phyloP scores from a whole-genome alignment of 345 rosid species.

The Euclidium syriacum region DNA sequence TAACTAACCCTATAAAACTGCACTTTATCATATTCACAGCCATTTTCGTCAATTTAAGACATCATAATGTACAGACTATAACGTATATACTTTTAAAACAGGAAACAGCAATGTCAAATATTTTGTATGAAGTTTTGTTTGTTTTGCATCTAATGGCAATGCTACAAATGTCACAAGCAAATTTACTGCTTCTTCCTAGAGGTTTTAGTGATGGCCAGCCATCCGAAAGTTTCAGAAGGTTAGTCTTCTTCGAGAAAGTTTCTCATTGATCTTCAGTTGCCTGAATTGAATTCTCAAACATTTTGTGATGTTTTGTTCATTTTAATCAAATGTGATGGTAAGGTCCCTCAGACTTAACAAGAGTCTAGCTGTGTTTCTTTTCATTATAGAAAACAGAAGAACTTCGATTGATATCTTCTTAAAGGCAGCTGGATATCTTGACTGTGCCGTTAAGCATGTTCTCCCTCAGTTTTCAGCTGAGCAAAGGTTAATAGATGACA shows the following conservation, averaged over 20 bases:
- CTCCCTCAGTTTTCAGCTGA: constrained; percentile 80
- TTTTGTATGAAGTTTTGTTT: constrained; percentile 95
- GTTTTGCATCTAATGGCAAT: constrained; percentile 97
- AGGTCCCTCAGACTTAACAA: neutral
- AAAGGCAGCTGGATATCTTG: constrained; percentile 96
- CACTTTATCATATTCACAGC: too few species aligned
- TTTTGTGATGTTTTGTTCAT: neutral
- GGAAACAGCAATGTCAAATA: constrained; percentile 86
- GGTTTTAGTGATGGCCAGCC: constrained; percentile 66
- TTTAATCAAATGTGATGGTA: neutral
- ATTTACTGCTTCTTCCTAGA: constrained; percentile 87
- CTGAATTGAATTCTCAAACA: neutral
- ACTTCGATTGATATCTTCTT: constrained; percentile 85
- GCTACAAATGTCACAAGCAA: constrained; percentile 85
- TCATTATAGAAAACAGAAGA: constrained; percentile 68
- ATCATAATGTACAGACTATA: constrained; percentile 3
- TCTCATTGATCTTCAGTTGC: constrained; percentile 1
- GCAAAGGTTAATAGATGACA: constrained; percentile 50
- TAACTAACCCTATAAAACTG: too few species aligned
- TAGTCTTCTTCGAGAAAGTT: constrained; percentile 17
- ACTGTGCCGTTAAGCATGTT: constrained; percentile 84
- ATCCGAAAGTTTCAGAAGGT: constrained; percentile 95
- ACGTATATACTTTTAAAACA: constrained; percentile 34
- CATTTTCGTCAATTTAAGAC: too few species aligned
- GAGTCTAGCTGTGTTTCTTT: neutral